Percentiles rank a stretch among this genome's conserved stretches.
phyloP scores from a whole-genome alignment of 768 basidiomycete species.

The Lactarius evosmus region DNA sequence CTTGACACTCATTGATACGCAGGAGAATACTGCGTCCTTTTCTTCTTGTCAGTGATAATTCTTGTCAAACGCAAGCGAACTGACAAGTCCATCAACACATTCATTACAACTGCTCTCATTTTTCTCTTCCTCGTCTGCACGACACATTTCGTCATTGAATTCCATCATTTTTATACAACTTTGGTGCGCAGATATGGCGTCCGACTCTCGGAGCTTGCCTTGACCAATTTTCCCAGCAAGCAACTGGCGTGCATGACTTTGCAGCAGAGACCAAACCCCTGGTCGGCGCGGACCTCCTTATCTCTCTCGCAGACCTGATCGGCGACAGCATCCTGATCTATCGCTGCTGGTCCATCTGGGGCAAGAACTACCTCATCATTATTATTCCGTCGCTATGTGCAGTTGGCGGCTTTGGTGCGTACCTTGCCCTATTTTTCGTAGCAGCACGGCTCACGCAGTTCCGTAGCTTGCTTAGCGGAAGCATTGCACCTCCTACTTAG shows the following conservation, averaged over 20 bases:
- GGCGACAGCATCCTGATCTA: slow-evolving; percentile 39
- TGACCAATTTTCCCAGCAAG: background rate
- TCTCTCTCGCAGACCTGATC: slow-evolving; percentile 38
- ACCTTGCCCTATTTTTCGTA: background rate
- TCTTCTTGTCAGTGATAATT: no score
- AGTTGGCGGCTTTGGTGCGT: background rate
- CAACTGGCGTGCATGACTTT: slow-evolving; percentile 31
- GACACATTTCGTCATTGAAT: background rate
- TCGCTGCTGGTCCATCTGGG: slow-evolving; percentile 39
- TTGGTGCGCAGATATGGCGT: background rate
- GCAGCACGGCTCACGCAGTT: background rate
- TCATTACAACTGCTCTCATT: background rate
- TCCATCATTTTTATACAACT: background rate
- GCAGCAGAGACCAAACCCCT: slow-evolving; percentile 35
- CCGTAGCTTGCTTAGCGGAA: background rate
- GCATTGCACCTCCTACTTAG: background rate
- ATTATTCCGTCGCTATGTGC: background rate
- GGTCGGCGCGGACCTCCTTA: slow-evolving; percentile 36
- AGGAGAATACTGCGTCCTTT: no score
- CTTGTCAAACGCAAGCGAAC: slow-evolving; percentile 34
- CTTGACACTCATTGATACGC: no score
- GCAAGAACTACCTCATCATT: background rate
- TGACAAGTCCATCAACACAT: background rate
- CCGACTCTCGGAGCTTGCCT: background rate
- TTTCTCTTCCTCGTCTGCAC: background rate